These are phyloP conservation scores for Amauroascus niger DNA, from an alignment of 2,329 filamentous ascomycete genomes.

Conservation along the genomic window DNA sequence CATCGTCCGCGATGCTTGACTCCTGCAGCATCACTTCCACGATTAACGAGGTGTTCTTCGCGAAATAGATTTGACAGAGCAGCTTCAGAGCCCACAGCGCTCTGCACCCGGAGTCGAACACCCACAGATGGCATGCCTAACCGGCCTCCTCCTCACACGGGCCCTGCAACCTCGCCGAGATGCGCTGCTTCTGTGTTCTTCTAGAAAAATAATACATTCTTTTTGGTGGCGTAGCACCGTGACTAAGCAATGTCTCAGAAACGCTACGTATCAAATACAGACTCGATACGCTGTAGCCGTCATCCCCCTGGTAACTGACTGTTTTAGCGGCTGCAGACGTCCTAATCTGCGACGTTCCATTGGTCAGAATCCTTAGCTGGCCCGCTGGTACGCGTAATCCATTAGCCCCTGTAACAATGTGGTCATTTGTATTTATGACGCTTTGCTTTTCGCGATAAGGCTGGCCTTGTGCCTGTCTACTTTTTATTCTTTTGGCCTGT, in stretches of 20 bases:
- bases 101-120: too few species aligned
- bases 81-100: too few species aligned
- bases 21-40: background rate
- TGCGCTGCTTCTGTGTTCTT: too few species aligned
- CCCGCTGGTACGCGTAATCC: background rate
- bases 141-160: too few species aligned
- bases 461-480: background rate
- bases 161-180: too few species aligned
- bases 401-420: background rate
- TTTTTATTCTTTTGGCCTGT: background rate
- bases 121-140: too few species aligned
- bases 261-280: background rate
- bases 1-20: background rate
- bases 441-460: background rate
- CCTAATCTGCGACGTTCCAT: background rate
- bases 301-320: slow-evolving; percentile 1
- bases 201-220: too few species aligned
- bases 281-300: background rate
- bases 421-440: background rate
- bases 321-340: slow-evolving; percentile 2
- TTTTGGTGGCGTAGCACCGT: background rate
- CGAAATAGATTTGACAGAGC: too few species aligned
- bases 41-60: too few species aligned
- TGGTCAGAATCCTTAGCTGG: background rate
- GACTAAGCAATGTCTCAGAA: slow-evolving; percentile 9